A percentile compares a stretch with the other conserved stretches of the same genome.
Conservation (phyloP, 2,329 filamentous ascomycete genomes). For the Apiospora rasikravindrae region DNA sequence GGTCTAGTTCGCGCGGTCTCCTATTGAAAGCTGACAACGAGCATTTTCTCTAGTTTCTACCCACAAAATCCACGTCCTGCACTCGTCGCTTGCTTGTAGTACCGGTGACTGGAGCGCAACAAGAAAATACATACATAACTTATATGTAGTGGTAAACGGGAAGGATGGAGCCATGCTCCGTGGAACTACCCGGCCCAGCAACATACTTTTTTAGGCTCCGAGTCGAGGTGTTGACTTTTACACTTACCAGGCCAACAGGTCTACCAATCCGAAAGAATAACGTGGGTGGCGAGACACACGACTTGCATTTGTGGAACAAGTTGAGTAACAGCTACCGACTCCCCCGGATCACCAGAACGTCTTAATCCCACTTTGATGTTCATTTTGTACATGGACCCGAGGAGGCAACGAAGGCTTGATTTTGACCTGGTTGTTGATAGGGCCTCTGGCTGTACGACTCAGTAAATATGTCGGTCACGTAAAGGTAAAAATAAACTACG, state of each 20-base stretch:
- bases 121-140: too few species aligned
- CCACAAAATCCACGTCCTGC: neutral
- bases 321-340: neutral
- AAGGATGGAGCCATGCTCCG: neutral
- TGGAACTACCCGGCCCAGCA: neutral
- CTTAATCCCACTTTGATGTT: neutral
- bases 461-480: neutral
- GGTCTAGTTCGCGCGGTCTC: neutral
- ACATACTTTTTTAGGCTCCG: neutral
- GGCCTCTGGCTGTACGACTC: neutral
- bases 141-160: neutral
- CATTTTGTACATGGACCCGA: neutral
- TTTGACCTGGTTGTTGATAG: neutral
- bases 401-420: neutral
- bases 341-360: neutral
- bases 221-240: neutral
- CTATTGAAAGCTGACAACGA: neutral
- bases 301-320: neutral
- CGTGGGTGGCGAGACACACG: constrained; percentile 5
- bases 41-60: neutral
- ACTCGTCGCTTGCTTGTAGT: neutral
- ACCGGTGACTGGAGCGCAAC: neutral
- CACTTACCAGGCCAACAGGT: neutral
- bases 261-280: neutral
- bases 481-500: neutral